These are phyloP conservation scores for Venturia pyrina DNA, from an alignment of 2,329 filamentous ascomycete species.

Conservation along the genomic window DNA sequence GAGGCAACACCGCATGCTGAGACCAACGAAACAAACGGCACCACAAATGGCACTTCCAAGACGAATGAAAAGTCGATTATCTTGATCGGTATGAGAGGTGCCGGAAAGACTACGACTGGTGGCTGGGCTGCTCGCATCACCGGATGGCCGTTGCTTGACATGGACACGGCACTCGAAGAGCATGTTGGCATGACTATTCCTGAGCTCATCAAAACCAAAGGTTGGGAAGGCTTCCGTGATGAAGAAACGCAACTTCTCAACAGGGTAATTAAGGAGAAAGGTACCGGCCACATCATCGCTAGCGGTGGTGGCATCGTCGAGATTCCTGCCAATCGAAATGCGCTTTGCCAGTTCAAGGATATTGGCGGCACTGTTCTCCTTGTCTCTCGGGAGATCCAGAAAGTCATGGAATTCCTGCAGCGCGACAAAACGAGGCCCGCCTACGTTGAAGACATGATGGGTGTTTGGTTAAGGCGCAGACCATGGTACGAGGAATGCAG, in stretches of 20 bases:
- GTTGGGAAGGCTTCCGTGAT: constrained; percentile 82
- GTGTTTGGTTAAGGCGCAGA: constrained; percentile 80
- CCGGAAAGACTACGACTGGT: constrained; percentile 90
- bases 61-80: constrained; percentile 60
- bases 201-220: constrained; percentile 65
- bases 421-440: constrained; percentile 85
- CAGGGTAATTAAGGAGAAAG: constrained; percentile 63
- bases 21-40: constrained; percentile 26
- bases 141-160: constrained; percentile 68
- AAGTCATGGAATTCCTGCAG: constrained; percentile 80
- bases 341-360: constrained; percentile 64
- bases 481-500: constrained; percentile 89
- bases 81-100: constrained; percentile 94
- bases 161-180: constrained; percentile 78
- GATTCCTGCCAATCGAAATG: constrained; percentile 63
- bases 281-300: constrained; percentile 72
- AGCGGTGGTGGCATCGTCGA: constrained; percentile 94
- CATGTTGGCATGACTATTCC: constrained; percentile 68
- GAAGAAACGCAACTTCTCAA: constrained; percentile 68
- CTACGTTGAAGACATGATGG: constrained; percentile 85
- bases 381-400: constrained; percentile 76
- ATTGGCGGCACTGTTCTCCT: constrained; percentile 75
- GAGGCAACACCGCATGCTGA: constrained; percentile 38
- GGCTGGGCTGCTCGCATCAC: constrained; percentile 72
- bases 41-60: constrained; percentile 22